phyloP scores from a whole-genome alignment of 2,329 filamentous ascomycete species.

The Scytalidium sp. region DNA sequence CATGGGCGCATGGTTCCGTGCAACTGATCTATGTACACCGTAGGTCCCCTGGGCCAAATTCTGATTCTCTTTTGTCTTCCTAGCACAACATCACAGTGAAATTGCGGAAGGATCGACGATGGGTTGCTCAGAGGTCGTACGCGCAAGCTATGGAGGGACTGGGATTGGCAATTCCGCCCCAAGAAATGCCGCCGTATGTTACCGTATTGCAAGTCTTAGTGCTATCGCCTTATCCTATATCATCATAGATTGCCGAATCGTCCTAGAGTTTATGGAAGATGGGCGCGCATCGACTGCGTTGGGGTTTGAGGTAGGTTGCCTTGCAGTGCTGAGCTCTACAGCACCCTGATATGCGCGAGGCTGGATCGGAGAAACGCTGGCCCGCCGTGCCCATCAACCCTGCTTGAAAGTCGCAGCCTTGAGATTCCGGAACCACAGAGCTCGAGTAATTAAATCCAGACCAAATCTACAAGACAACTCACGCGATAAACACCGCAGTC shows the following conservation, averaged over 20 bases:
- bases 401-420: neutral
- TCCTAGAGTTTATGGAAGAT: too few species aligned
- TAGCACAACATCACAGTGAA: neutral
- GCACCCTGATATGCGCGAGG: neutral
- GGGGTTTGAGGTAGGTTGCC: neutral
- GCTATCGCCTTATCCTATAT: neutral
- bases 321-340: neutral
- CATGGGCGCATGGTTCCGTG: conserved; percentile 46
- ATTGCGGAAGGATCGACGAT: neutral
- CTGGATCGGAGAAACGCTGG: neutral
- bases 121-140: neutral
- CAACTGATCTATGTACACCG: neutral
- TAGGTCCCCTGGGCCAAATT: neutral
- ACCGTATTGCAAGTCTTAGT: neutral
- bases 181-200: neutral
- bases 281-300: neutral
- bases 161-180: neutral
- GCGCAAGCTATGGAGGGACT: neutral
- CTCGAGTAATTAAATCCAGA: neutral
- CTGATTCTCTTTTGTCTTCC: neutral
- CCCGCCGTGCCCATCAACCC: neutral
- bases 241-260: neutral
- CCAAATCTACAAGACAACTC: neutral
- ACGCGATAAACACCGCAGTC: neutral
- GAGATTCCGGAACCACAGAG: neutral